Conservation (phyloP, 2,329 filamentous ascomycete genomes). For the Exophiala viscosa region DNA sequence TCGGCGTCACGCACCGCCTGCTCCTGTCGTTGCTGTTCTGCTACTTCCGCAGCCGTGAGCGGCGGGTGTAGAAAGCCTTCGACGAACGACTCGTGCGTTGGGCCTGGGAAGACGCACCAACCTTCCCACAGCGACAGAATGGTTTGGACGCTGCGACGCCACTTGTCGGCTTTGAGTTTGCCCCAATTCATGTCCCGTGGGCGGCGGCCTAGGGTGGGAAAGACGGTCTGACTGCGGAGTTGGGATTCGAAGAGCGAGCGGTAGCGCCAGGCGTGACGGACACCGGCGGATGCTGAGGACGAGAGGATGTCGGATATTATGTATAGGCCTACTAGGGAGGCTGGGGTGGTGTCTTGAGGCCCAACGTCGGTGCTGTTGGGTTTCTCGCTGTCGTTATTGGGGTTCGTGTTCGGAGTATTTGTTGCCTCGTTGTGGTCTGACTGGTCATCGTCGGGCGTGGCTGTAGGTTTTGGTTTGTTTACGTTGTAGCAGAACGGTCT, state of each 20-base stretch:
- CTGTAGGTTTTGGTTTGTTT: slow-evolving; percentile 32
- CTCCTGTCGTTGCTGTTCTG: slow-evolving; percentile 40
- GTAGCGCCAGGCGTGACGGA: slow-evolving; percentile 83
- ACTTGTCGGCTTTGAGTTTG: slow-evolving; percentile 75
- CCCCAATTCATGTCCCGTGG: slow-evolving; percentile 74
- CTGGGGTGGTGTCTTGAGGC: slow-evolving; percentile 53
- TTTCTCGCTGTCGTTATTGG: slow-evolving; percentile 24
- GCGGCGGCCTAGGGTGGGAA: slow-evolving; percentile 70
- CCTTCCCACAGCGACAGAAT: slow-evolving; percentile 67
- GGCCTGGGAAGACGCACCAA: slow-evolving; percentile 66
- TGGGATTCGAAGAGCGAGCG: slow-evolving; percentile 73
- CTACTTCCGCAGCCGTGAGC: slow-evolving; percentile 45
- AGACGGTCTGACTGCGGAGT: slow-evolving; percentile 64
- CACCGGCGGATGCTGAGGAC: slow-evolving; percentile 68
- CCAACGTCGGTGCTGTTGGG: slow-evolving; percentile 40
- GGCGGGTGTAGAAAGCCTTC: slow-evolving; percentile 69
- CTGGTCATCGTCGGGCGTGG: slow-evolving; percentile 30
- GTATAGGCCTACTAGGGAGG: slow-evolving; percentile 78
- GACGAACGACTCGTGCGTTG: slow-evolving; percentile 68
- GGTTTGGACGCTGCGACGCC: slow-evolving; percentile 70
- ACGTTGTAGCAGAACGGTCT: slow-evolving; percentile 68
- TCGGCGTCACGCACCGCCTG: slow-evolving; percentile 31
- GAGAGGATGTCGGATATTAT: slow-evolving; percentile 76
- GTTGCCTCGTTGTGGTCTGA: slow-evolving; percentile 23
- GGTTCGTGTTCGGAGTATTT: neutral